phyloP scores from a whole-genome alignment of 148 eudicot species.

The Rhododendron griersonianum region DNA sequence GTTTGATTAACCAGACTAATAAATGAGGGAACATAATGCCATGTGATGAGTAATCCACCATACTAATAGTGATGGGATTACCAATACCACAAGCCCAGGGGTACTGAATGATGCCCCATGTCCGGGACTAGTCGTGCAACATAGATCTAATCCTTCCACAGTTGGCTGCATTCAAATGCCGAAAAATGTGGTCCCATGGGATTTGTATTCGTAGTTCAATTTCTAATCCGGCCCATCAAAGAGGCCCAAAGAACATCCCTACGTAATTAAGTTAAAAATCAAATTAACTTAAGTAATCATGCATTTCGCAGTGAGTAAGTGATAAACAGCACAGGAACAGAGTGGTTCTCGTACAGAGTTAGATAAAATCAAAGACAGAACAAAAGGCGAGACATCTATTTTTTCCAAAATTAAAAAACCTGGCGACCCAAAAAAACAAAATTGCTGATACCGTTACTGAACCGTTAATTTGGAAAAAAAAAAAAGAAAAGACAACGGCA shows the following conservation, averaged over 20 bases:
- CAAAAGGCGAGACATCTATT: not conserved
- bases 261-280: conserved; percentile 1
- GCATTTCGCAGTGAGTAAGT: not conserved
- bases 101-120: not conserved
- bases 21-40: not conserved
- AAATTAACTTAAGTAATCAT: not conserved
- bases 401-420: not conserved
- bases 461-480: not conserved
- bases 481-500: not conserved
- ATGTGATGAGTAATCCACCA: not conserved
- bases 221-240: not conserved
- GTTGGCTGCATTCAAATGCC: not conserved
- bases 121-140: not conserved
- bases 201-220: not conserved
- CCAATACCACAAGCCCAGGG: not conserved
- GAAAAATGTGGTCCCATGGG: not conserved
- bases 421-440: not conserved
- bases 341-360: not conserved
- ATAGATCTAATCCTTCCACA: not conserved
- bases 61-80: not conserved
- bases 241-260: not conserved
- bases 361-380: not conserved
- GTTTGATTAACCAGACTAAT: not conserved
- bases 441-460: not conserved
- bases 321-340: not conserved